These are phyloP conservation scores for Penicillium rolfsii DNA, from an alignment of 2,329 filamentous ascomycete species.

Conservation along the genomic window DNA sequence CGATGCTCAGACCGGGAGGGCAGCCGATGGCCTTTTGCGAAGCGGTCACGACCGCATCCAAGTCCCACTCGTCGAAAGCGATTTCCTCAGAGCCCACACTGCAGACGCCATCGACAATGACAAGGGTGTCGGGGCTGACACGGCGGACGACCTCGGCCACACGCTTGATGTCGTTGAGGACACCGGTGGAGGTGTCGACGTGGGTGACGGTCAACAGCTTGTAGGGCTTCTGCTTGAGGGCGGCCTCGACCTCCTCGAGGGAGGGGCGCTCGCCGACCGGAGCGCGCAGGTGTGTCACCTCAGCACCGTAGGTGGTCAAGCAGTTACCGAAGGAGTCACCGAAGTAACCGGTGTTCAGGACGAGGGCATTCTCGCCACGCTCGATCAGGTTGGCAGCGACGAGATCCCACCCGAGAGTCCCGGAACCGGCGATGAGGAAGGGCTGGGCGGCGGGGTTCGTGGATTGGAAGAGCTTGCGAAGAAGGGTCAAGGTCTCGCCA, in stretches of 20 bases:
- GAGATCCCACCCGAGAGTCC: constrained; percentile 94
- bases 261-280: constrained; percentile 86
- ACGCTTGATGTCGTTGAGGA: constrained; percentile 85
- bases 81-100: constrained; percentile 96
- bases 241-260: constrained; percentile 83
- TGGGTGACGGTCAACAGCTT: constrained; percentile 95
- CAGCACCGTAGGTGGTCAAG: constrained; percentile 85
- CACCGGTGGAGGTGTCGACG: constrained; percentile 95
- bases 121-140: constrained; percentile 86
- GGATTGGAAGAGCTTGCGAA: constrained; percentile 93
- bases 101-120: constrained; percentile 96
- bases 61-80: constrained; percentile 89
- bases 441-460: constrained; percentile 80
- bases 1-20: constrained; percentile 89
- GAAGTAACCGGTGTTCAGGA: constrained; percentile 96
- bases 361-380: constrained; percentile 84
- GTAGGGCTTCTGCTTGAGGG: constrained; percentile 86
- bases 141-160: constrained; percentile 80
- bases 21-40: constrained; percentile 97
- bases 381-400: constrained; percentile 93
- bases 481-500: constrained; percentile 82
- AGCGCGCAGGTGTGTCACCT: constrained; percentile 85
- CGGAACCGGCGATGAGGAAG: constrained; percentile 90
- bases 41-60: constrained; percentile 91
- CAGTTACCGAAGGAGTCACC: constrained; percentile 93